Conservation (phyloP, 1,284 basidiomycete genomes). For the Inonotus obliquus region DNA sequence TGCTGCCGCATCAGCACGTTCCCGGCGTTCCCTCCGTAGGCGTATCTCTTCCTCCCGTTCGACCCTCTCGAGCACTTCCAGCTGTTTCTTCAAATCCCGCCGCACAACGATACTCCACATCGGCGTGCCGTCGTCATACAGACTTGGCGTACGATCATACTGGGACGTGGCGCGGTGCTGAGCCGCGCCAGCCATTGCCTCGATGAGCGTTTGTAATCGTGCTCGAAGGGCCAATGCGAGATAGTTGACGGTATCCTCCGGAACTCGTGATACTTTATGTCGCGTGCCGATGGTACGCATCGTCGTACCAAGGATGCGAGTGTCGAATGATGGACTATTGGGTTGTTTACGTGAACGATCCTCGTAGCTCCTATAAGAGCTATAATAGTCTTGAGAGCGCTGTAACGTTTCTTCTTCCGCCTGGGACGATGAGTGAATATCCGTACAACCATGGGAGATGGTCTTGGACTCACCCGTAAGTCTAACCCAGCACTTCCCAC, state of each 20-base stretch:
- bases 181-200: constrained; percentile 65
- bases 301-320: constrained; percentile 50
- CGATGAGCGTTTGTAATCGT: constrained; percentile 68
- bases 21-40: constrained; percentile 67
- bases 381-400: constrained; percentile 55
- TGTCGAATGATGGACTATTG: constrained; percentile 56
- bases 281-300: constrained; percentile 59
- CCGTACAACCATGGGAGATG: background rate
- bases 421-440: constrained; percentile 25
- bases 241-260: constrained; percentile 72
- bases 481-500: constrained; percentile 81
- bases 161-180: constrained; percentile 67
- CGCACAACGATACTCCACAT: constrained; percentile 78
- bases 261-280: constrained; percentile 60
- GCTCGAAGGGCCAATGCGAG: constrained; percentile 74
- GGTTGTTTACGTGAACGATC: constrained; percentile 74
- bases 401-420: constrained; percentile 79
- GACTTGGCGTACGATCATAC: constrained; percentile 60
- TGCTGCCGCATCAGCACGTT: constrained; percentile 63
- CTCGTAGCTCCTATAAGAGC: constrained; percentile 56
- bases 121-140: constrained; percentile 59
- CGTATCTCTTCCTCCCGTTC: constrained; percentile 79
- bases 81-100: constrained; percentile 70
- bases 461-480: constrained; percentile 48
- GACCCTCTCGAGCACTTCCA: constrained; percentile 64